Conservation (phyloP, 2,329 filamentous ascomycete species). For the Alternaria brassicae region DNA sequence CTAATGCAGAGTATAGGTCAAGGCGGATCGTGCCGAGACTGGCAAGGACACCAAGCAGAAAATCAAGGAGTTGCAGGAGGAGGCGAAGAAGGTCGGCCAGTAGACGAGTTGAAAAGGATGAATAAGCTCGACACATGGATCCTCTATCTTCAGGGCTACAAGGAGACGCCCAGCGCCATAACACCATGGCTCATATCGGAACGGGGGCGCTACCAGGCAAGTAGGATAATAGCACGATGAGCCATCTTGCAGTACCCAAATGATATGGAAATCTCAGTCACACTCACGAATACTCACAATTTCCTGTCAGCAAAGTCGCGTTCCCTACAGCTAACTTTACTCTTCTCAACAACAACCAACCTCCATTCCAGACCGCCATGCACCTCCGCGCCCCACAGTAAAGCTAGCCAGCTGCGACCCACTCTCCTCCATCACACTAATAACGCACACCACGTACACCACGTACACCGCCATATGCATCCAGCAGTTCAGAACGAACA, state of each 20-base stretch:
- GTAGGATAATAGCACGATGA: neutral
- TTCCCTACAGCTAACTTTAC: neutral
- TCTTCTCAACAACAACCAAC: neutral
- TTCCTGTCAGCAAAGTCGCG: rapidly evolving
- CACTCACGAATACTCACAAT: neutral
- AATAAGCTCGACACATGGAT: neutral
- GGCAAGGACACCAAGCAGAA: slow-evolving; percentile 48
- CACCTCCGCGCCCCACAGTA: neutral
- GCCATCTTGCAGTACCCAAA: slow-evolving; percentile 7
- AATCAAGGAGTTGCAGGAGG: slow-evolving; percentile 57
- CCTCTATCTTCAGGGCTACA: too few relatives aligned
- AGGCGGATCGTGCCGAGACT: slow-evolving; percentile 54
- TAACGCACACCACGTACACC: neutral
- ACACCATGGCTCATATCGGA: neutral
- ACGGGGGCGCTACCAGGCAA: neutral
- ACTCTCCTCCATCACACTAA: neutral
- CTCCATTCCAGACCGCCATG: neutral
- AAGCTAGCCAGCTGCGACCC: neutral
- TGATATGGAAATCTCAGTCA: neutral
- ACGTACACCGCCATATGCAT: neutral
- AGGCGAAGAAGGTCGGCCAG: slow-evolving; percentile 46
- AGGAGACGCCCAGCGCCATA: neutral
- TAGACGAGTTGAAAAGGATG: neutral
- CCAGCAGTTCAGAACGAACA: too few relatives aligned
- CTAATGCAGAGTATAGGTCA: slow-evolving; percentile 38